Base-by-base conservation (phyloP, 441 rosid genomes). In the Pelargonium myrrhifolium region DNA sequence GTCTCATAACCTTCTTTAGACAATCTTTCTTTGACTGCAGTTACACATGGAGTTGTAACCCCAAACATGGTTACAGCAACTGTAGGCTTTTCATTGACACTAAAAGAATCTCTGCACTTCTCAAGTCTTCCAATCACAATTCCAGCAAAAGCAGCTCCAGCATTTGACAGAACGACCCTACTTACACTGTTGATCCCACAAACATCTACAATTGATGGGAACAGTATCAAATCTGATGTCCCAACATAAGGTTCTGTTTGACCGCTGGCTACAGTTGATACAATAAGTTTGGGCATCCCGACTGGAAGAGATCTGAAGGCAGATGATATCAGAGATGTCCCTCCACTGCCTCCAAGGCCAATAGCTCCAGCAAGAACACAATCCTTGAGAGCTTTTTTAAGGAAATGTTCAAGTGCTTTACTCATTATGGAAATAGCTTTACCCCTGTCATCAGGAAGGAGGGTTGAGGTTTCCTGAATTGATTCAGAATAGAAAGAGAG, bases 61-160 rank as follows among this genome's bases (percentile, higher is more conserved):
- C 97, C 98, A 73, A 90, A 93, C 98, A 93, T 89, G 39, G 98
- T 93, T 1, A 90, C 55, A 65, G 94, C 98, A 65, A 93, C 93
- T 4, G 94, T 87, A 18, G 67, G 67, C 62, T 83, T 87, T 28
- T 28, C 68, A 21, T 71, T 45, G 1, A 14, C 60, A 9, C 47
- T 47, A 59, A 12, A 1, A 18, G 72, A 65, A 55, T 59, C 83
- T 61, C 9, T 69, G 3, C 45, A 63, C 56, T 39, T 74, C 62
- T 63, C 76, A 65, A 92, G 77, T 77, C 78, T 77, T 69, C 91
- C 92, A 0, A 77, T 55, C 65, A 87, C 97, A 97, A 93, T 90
- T 64, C 98, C 97, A 31, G 93, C 81, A 62, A 93, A 87, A 79
- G 98, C 91, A 77, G 95, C 85, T 1, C 80, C 98, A 22, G 96